These are phyloP conservation scores for Cucurbita moschata DNA, from an alignment of 306 rosid genomes.

Conservation along the genomic window DNA sequence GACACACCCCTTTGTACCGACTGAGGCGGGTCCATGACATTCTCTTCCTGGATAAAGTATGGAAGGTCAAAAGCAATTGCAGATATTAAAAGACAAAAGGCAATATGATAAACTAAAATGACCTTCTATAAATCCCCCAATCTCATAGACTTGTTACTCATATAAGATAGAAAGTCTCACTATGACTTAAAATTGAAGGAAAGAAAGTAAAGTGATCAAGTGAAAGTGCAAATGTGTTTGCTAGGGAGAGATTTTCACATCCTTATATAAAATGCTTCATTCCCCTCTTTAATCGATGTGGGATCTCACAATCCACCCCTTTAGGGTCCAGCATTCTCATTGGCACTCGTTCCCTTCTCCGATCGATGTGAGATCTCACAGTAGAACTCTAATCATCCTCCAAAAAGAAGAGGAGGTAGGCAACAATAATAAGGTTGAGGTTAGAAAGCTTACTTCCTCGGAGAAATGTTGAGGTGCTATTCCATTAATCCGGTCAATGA, in stretches of 20 bases:
- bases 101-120: background rate
- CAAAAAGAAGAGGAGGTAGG: too few relatives aligned
- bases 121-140: background rate
- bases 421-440: background rate
- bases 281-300: too few relatives aligned
- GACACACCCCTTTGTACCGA: constrained; percentile 88
- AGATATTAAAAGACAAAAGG: background rate
- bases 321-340: too few relatives aligned
- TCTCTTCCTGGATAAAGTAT: constrained; percentile 55
- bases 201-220: too few relatives aligned
- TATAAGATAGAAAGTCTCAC: background rate
- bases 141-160: too few relatives aligned
- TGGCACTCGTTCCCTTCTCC: too few relatives aligned
- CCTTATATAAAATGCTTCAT: too few relatives aligned
- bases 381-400: background rate
- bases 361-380: too few relatives aligned
- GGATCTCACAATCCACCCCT: too few relatives aligned
- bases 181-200: too few relatives aligned
- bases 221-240: too few relatives aligned
- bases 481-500: constrained; percentile 56
- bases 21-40: constrained; percentile 75
- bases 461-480: constrained; percentile 79
- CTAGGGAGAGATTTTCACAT: too few relatives aligned
- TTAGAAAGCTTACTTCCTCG: constrained; percentile 62
- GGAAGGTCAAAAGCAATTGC: constrained; percentile 3